Evolutionary conservation across 2,329 filamentous ascomycete genomes (phyloP), one percentile per base, ranked within the genome.

Genomic region (Neonectria coccinea): DNA sequence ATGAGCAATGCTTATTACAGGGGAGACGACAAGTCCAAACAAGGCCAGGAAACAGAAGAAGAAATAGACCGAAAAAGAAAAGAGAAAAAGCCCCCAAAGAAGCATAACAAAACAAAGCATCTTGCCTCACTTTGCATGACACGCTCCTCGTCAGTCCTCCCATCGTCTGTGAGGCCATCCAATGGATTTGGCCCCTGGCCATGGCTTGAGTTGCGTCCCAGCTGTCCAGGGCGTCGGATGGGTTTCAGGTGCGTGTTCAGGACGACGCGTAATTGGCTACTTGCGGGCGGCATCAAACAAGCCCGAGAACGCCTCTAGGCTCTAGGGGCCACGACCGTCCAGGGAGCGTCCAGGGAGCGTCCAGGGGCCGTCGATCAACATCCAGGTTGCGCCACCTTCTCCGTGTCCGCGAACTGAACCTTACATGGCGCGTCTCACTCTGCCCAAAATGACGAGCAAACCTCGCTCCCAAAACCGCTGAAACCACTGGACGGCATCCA

Each of bases 231-330:
- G 60, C 47, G 36, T 50, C 48, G 27, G 51, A 42, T 39, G 9
- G 44, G 62, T 62, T 65, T 65, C 53, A 62, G 62, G 58, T 61
- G 27, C 45, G 36, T 41, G 45, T 61, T 39, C 45, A 53, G 14
- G 54, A 20, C 22, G 58, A 59, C 56, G 45, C 45, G 27, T 66
- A 55, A 55, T 63, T 63, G 60, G 60, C 25, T 27, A 59, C 12
- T 20, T 59, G 42, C 20, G 48, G 42, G 29, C 29, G 48, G 48
- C 25, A 45, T 44, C 22, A 42, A 42, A 54, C 33, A 22, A 56
- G 54, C 18, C 31, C 55, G 20, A 25, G 39, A 45, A 27, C 47
- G 18, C 18, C 27, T 56, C 36, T 12, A 5, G 16, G 12, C 8
- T 10, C 7, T 10, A 29, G 8, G 2, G 27, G 7, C 27, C 27